A percentile compares a stretch with the other conserved stretches of the same genome.
phyloP scores from a whole-genome alignment of 78 protist species.

The Dictyostelium purpureum region DNA sequence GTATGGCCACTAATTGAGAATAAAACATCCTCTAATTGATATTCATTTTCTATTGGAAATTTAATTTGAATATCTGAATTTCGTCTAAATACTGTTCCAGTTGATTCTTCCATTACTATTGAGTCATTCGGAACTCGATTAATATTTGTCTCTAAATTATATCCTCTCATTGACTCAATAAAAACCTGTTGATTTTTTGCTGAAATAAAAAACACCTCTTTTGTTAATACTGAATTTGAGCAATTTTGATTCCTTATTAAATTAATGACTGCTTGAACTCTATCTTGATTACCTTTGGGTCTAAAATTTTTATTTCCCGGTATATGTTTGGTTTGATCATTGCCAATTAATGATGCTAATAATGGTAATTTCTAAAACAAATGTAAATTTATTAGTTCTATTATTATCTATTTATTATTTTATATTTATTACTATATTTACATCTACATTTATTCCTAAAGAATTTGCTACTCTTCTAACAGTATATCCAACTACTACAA shows the following conservation, averaged over 20 bases:
- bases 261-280: background rate
- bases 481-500: background rate
- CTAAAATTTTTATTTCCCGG: background rate
- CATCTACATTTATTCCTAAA: background rate
- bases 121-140: background rate
- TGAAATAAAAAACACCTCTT: background rate
- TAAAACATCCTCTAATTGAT: background rate
- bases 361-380: background rate
- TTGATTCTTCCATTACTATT: background rate
- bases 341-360: background rate
- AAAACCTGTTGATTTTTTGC: background rate
- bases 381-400: background rate
- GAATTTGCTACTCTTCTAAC: background rate
- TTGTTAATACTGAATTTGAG: background rate
- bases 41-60: background rate
- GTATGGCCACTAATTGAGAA: constrained; percentile 5
- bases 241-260: background rate
- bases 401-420: background rate
- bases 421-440: no score
- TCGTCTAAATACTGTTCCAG: background rate
- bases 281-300: background rate
- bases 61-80: background rate
- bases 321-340: constrained; percentile 13
- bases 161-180: background rate
- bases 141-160: background rate